Evolutionary conservation across 495 filamentous ascomycete genomes (phyloP), one percentile per base, ranked within the genome.

Genomic region (Polyplosphaeria fusca): DNA sequence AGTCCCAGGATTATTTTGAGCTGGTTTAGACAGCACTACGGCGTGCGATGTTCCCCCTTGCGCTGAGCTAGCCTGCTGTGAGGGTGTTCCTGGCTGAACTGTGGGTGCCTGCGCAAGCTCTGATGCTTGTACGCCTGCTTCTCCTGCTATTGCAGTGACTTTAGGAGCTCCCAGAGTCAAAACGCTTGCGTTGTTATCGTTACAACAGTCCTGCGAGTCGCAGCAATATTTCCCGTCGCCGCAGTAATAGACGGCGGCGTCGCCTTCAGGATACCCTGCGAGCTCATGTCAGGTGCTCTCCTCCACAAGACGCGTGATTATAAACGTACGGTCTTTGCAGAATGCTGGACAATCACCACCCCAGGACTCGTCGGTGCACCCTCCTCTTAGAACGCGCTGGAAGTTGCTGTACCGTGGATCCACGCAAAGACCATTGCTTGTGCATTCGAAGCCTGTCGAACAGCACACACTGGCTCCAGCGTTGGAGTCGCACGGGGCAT

Each of bases 351-450:
- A 59, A 5, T n/a, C 26, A 0, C 4, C 26, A 12, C 49, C 41
- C 48, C 57, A 53, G 12, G 19, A 27, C 35, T 52, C 30, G 32
- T 53, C 57, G 35, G 57, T 60, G 38, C 57, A 60, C 12, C 41
- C 57, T 11, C 57, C 50, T 27, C 57, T 47, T 24, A 48, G 20
- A 11, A 60, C 32, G 16, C 57, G 25, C 43, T 27, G 18, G 14
- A 12, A 54, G 38, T 60, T 53, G 3, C 40, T 23, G 27, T 60
- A 60, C 19, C 50, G 24, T 9, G 27, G 16, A 43, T 60, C 57
- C 4, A 13, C 30, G 32, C 57, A 60, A 30, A 60, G 43, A 7
- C 57, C 57, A 49, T 60, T 60, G 32, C 49, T 53, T 22, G 54
- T 18, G 28, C 57, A 60, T 23, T 48, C 22, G 16, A 39, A 43